A percentile compares a stretch with the other conserved stretches of the same genome.
phyloP scores from a whole-genome alignment of 1,284 basidiomycete species.

The Coniferiporia weirii region DNA sequence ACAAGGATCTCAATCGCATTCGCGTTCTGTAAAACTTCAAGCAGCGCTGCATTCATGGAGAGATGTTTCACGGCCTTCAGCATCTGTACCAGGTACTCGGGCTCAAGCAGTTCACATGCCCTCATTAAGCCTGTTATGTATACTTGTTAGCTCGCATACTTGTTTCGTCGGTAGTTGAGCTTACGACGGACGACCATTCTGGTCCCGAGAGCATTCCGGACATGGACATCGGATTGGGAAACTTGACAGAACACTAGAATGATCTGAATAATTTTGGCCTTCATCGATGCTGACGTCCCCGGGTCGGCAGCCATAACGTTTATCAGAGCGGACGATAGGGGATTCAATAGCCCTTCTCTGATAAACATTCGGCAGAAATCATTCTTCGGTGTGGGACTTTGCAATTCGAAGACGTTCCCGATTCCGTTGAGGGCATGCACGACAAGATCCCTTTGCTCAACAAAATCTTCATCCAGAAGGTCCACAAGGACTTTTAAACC shows the following conservation, averaged over 20 bases:
- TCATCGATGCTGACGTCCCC: slow-evolving; percentile 66
- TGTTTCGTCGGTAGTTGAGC: slow-evolving; percentile 28
- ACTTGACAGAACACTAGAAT: slow-evolving; percentile 93
- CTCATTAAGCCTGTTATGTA: slow-evolving; percentile 63
- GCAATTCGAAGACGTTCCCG: slow-evolving; percentile 89
- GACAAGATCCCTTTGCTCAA: slow-evolving; percentile 84
- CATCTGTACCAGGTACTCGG: slow-evolving; percentile 81
- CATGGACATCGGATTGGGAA: slow-evolving; percentile 89
- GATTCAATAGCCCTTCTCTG: slow-evolving; percentile 89
- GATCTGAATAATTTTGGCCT: slow-evolving; percentile 86
- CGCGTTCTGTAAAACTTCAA: slow-evolving; percentile 93
- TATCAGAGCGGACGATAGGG: slow-evolving; percentile 83
- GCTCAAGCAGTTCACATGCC: slow-evolving; percentile 78
- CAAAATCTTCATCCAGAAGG: slow-evolving; percentile 93
- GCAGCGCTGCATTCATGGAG: slow-evolving; percentile 84
- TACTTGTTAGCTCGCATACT: slow-evolving; percentile 10
- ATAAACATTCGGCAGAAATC: slow-evolving; percentile 99
- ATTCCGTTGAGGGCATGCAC: slow-evolving; percentile 94
- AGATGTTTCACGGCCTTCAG: slow-evolving; percentile 95
- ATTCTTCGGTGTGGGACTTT: slow-evolving; percentile 93
- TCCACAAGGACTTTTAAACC: slow-evolving; percentile 93
- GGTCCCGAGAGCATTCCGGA: slow-evolving; percentile 86
- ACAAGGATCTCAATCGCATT: slow-evolving; percentile 92
- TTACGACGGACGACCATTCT: slow-evolving; percentile 85
- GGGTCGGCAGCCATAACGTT: slow-evolving; percentile 80